Evolutionary conservation across 306 rosid genomes (phyloP).

Genomic region (Rosa chinensis): DNA sequence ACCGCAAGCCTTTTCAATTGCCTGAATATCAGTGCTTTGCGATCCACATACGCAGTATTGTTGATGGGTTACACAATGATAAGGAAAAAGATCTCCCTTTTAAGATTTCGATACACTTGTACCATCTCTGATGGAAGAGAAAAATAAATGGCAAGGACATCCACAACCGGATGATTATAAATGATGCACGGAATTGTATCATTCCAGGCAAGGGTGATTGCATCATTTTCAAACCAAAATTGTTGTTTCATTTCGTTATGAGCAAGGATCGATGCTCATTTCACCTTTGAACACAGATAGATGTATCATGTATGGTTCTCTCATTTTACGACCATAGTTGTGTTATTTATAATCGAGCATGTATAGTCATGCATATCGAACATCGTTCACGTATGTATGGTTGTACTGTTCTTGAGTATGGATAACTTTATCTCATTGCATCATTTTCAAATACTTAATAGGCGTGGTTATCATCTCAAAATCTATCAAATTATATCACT

Average conservation of each 20-base stretch:
- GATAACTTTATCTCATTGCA: too few species aligned
- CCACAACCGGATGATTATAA: too few species aligned
- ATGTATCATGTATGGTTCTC: not conserved
- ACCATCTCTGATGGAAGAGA: not conserved
- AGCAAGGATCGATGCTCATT: not conserved
- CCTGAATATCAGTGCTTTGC: not conserved
- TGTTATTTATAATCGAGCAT: too few species aligned
- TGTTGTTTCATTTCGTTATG: not conserved
- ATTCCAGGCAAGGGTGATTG: not conserved
- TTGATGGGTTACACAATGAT: not conserved
- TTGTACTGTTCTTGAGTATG: too few species aligned
- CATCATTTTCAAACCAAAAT: not conserved
- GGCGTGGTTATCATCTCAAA: too few species aligned
- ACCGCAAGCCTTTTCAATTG: not conserved
- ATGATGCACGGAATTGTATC: not conserved
- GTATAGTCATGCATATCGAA: too few species aligned
- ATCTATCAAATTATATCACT: too few species aligned
- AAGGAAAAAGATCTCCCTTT: not conserved
- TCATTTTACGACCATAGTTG: not conserved
- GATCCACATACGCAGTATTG: not conserved
- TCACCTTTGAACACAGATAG: not conserved
- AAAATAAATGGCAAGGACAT: not conserved
- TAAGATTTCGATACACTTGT: not conserved
- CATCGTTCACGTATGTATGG: too few species aligned
- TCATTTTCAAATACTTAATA: too few species aligned